Evolutionary conservation across 2,329 filamentous ascomycete species (phyloP).

Genomic region (Gaeumannomyces tritici): DNA sequence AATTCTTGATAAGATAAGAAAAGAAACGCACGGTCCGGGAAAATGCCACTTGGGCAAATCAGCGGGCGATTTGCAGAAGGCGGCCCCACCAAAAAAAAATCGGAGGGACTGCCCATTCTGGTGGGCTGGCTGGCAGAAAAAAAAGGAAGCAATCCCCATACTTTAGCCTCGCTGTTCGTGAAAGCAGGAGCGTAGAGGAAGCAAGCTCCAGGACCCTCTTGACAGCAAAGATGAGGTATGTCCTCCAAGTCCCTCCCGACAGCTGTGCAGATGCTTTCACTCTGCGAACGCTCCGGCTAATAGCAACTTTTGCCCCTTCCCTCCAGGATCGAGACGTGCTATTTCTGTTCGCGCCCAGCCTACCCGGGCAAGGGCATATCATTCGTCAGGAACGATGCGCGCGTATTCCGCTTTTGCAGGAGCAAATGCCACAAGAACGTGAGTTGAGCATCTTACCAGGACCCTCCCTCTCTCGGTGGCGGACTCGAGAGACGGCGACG

Average conservation of each 20-base stretch:
- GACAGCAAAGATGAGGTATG: slow-evolving; percentile 10
- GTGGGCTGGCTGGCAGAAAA: slow-evolving; percentile 1
- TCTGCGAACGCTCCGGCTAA: neutral
- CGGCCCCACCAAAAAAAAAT: slow-evolving; percentile 11
- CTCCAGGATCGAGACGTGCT: slow-evolving; percentile 52
- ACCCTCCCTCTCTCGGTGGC: too few species aligned
- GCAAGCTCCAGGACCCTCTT: slow-evolving; percentile 12
- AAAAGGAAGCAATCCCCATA: neutral
- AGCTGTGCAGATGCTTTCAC: neutral
- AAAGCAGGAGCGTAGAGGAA: slow-evolving; percentile 10
- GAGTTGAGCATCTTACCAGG: too few species aligned
- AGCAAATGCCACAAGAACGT: slow-evolving; percentile 53
- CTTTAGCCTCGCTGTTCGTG: neutral
- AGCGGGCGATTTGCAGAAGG: neutral
- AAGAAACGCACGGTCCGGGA: neutral
- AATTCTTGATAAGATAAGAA: neutral
- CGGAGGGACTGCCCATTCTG: neutral
- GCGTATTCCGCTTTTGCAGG: slow-evolving; percentile 49
- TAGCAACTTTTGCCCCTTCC: neutral
- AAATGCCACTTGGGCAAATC: neutral
- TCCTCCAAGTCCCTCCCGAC: neutral
- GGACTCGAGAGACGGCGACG: too few species aligned
- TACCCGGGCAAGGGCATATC: slow-evolving; percentile 48
- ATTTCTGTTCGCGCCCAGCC: slow-evolving; percentile 49
- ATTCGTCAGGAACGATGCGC: slow-evolving; percentile 40